Conservation (phyloP, 208 protist genomes). For the Wallacemonas sp. region DNA sequence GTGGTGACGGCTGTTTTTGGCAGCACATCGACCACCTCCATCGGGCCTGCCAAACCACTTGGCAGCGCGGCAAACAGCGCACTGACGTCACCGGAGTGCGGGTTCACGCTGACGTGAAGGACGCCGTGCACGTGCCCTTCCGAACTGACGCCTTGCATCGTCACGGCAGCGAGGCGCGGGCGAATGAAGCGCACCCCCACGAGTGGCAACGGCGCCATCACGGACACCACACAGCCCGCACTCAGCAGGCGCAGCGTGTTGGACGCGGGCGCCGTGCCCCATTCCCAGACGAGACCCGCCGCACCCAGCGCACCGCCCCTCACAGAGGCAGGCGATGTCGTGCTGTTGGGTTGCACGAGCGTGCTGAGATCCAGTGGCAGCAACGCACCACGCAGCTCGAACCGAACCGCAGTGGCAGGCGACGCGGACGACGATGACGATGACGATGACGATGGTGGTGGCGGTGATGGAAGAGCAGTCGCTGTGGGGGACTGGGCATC, state of each 20-base stretch:
- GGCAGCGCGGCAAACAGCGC: conserved; percentile 31
- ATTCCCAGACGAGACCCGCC: conserved; percentile 8
- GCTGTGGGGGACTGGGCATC: not conserved
- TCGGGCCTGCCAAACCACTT: conserved; percentile 8
- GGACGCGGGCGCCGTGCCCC: not conserved
- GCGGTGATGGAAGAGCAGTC: no score
- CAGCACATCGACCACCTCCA: conserved; percentile 22
- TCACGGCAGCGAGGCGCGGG: conserved; percentile 1
- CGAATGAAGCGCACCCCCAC: conserved; percentile 25
- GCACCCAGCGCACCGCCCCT: not conserved
- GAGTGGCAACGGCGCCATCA: conserved; percentile 29
- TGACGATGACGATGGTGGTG: no score
- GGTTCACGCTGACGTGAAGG: conserved; percentile 21
- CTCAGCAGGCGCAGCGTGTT: conserved; percentile 19
- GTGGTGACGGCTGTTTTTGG: conserved; percentile 20
- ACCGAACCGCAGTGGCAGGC: not conserved
- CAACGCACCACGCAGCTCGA: conserved; percentile 12
- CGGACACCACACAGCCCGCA: conserved; percentile 31
- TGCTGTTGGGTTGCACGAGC: not conserved
- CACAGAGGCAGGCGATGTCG: not conserved
- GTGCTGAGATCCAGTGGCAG: not conserved
- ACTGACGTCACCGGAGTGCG: not conserved
- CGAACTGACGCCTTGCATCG: not conserved
- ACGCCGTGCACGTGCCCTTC: conserved; percentile 17
- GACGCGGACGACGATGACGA: no score